Conservation (phyloP, 441 rosid species). For the Aleurites moluccanus region DNA sequence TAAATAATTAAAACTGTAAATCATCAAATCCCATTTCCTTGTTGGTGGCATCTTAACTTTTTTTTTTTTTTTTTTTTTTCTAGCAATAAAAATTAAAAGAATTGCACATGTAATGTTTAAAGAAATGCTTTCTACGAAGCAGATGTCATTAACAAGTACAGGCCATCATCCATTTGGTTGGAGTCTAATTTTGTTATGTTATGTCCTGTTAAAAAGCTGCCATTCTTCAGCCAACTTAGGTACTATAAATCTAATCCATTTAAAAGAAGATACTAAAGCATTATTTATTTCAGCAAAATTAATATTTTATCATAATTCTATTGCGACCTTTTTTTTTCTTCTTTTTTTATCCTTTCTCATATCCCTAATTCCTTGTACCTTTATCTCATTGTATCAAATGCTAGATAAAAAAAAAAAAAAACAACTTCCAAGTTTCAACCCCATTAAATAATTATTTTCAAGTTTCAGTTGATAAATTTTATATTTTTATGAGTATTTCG, state of each 20-base stretch:
- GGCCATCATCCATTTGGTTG: background rate
- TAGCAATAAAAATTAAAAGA: background rate
- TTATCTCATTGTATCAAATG: too few relatives aligned
- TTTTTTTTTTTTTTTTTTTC: too few relatives aligned
- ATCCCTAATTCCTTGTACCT: too few relatives aligned
- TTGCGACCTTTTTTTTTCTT: background rate
- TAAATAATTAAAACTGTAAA: too few relatives aligned
- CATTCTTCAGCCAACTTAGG: background rate
- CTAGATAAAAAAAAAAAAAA: too few relatives aligned
- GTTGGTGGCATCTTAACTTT: constrained; percentile 1
- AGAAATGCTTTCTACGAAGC: background rate
- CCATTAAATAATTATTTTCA: too few relatives aligned
- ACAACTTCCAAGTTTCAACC: too few relatives aligned
- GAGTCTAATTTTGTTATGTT: constrained; percentile 10
- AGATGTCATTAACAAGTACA: background rate
- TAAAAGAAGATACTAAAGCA: background rate
- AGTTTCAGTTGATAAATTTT: too few relatives aligned
- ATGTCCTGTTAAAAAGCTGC: constrained; percentile 9
- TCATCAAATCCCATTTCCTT: background rate
- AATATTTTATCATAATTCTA: background rate
- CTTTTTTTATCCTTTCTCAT: background rate
- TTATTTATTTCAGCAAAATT: background rate
- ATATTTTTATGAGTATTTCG: too few relatives aligned
- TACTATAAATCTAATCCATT: background rate
- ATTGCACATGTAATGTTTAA: constrained; percentile 12